A percentile compares a stretch with the other conserved stretches of the same genome.
Conservation (phyloP, 2,329 filamentous ascomycete species). For the Fusarium redolens region DNA sequence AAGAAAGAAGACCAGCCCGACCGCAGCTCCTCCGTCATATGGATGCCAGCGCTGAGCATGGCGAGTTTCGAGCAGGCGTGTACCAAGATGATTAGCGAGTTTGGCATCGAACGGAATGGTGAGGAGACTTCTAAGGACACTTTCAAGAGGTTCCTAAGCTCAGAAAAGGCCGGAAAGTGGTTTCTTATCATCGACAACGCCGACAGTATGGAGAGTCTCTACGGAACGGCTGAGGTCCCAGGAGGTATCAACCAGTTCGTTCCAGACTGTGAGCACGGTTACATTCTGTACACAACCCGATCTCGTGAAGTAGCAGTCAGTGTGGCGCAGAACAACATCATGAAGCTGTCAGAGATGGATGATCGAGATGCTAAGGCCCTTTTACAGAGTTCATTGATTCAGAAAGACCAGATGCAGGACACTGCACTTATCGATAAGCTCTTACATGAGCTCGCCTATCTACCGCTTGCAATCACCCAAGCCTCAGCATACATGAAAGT, state of each 20-base stretch:
- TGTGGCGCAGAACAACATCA: neutral
- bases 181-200: slow-evolving; percentile 57
- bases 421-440: slow-evolving; percentile 10
- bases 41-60: neutral
- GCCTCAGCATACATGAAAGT: slow-evolving; percentile 55
- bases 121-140: neutral
- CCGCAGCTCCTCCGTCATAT: neutral
- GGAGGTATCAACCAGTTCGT: slow-evolving; percentile 36
- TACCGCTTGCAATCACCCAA: slow-evolving; percentile 55
- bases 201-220: slow-evolving; percentile 49
- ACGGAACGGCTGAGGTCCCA: neutral
- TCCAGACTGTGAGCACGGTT: slow-evolving; percentile 48
- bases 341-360: neutral
- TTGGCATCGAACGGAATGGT: accelerated
- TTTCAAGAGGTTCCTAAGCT: slow-evolving; percentile 36
- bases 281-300: slow-evolving; percentile 53
- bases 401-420: neutral
- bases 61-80: neutral
- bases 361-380: slow-evolving; percentile 39
- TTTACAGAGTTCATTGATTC: slow-evolving; percentile 31
- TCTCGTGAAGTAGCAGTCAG: slow-evolving; percentile 36
- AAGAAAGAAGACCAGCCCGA: neutral
- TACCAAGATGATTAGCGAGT: neutral
- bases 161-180: slow-evolving; percentile 49
- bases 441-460: slow-evolving; percentile 45